These are phyloP conservation scores for Magnaporthales sp. DNA, from an alignment of 2,329 filamentous ascomycete genomes.

Conservation along the genomic window DNA sequence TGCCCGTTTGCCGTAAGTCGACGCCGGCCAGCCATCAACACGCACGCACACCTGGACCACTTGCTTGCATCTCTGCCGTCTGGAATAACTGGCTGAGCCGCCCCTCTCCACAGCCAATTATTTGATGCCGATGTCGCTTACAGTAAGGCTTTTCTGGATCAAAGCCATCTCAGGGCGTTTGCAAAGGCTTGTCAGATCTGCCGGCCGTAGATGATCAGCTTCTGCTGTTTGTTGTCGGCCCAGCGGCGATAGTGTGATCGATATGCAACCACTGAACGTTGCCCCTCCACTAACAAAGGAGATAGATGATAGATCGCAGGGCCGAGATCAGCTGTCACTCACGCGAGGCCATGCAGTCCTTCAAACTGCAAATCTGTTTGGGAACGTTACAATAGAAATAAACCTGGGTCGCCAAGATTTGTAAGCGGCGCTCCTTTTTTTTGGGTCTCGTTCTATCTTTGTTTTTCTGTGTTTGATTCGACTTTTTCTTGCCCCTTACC, in stretches of 20 bases:
- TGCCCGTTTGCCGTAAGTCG: background rate
- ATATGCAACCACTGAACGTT: background rate
- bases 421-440: slow-evolving; percentile 14
- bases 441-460: background rate
- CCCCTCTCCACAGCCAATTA: background rate
- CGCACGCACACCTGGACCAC: background rate
- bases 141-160: background rate
- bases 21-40: background rate
- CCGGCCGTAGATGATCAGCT: no score
- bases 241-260: background rate
- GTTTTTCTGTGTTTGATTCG: background rate
- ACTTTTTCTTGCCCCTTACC: background rate
- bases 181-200: background rate
- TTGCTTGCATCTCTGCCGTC: background rate
- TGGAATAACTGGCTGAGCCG: background rate
- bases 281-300: background rate
- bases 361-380: slow-evolving; percentile 19
- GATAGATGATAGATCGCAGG: background rate
- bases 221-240: no score
- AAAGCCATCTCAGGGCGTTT: background rate
- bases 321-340: background rate
- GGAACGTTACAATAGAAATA: slow-evolving; percentile 20
- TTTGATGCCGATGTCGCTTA: background rate
- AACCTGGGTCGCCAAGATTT: slow-evolving; percentile 14
- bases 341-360: slow-evolving; percentile 10